A percentile compares a stretch with the other conserved stretches of the same genome.
Evolutionary conservation across 208 protist species (phyloP).

Genomic region (Kentomonas sorsogonicus): DNA sequence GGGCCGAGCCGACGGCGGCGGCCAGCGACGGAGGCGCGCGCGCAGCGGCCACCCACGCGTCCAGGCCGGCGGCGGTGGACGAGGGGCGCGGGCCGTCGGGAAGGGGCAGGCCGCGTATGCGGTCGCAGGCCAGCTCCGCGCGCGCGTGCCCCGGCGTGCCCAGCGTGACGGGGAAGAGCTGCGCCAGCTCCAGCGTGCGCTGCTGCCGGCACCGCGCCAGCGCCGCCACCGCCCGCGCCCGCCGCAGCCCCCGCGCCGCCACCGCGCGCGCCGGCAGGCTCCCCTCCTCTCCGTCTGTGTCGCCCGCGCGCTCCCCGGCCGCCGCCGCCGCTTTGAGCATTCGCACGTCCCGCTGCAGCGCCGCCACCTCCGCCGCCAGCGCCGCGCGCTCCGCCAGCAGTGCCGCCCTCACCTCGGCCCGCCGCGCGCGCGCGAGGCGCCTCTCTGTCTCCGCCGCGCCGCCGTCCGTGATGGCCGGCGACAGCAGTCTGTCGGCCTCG

Average conservation of each 20-base stretch:
- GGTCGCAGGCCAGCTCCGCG: not conserved
- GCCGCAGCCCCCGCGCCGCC: not conserved
- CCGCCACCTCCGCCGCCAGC: not conserved
- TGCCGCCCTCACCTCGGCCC: slow-evolving; percentile 40
- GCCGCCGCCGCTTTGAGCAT: no score
- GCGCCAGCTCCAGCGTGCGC: slow-evolving; percentile 20
- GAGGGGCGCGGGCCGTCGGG: slow-evolving; percentile 3
- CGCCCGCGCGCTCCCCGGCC: not conserved
- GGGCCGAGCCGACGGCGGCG: slow-evolving; percentile 13
- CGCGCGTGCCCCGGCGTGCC: slow-evolving; percentile 12
- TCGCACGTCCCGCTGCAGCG: not conserved
- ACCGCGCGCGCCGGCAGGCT: not conserved
- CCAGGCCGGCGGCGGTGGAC: not conserved
- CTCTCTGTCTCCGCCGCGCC: slow-evolving; percentile 26
- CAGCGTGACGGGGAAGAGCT: slow-evolving; percentile 30
- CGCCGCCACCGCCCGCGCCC: slow-evolving; percentile 7
- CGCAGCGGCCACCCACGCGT: not conserved
- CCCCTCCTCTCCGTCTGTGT: not conserved
- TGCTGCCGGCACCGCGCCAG: slow-evolving; percentile 20
- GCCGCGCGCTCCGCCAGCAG: slow-evolving; percentile 23
- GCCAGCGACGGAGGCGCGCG: not conserved
- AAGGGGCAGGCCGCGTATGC: slow-evolving; percentile 2
- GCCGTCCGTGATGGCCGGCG: slow-evolving; percentile 18
- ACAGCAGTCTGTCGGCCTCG: slow-evolving; percentile 30
- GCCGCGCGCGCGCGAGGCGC: slow-evolving; percentile 35